Evolutionary conservation across 192 early-diverging fungal species (phyloP), one percentile per base, ranked within the genome.

Genomic region (Backusella liffmaniae): DNA sequence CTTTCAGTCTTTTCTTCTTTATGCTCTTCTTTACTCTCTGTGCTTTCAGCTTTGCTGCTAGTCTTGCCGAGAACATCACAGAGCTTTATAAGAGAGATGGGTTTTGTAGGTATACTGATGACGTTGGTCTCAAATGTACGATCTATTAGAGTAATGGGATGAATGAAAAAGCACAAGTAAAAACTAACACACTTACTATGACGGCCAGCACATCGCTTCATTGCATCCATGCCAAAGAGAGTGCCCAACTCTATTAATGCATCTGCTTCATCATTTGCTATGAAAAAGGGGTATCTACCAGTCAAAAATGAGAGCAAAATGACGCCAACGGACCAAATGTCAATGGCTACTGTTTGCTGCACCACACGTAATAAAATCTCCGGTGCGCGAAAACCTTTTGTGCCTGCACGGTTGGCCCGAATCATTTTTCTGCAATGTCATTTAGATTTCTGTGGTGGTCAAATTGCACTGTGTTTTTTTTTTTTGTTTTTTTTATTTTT

Each of bases 271-370:
- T 96, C 94, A 49, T 86, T 88, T 0, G 94, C 94, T 70, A 94
- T 82, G 79, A 98, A 98, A 73, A 98, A 97, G 2, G 97, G 96
- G 75, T 94, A 98, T 32, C 90, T 81, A 7, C 91, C 90, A 12
- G 94, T 88, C 68, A 98, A 78, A 59, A 97, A 86, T 34, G 87
- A 93, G 5, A 96, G 77, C 13, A 98, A 73, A 37, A 92, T 97
- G 0, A 96, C 95, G 42, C 97, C 97, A 3, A 89, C 95, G 2
- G 96, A 89, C 97, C 97, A 98, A 4, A 98, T 87, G 77, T 98
- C 97, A 37, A 98, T 89, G 0, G 94, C 92, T 87, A 80, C 71
- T 21, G 94, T 92, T 76, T 98, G 97, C 68, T 90, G 65, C 3
- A 84, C 68, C 5, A 95, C 89, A 71, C 94, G 94, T 30, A 98